phyloP scores from a whole-genome alignment of 345 rosid genomes.

The Arabis hirsuta region DNA sequence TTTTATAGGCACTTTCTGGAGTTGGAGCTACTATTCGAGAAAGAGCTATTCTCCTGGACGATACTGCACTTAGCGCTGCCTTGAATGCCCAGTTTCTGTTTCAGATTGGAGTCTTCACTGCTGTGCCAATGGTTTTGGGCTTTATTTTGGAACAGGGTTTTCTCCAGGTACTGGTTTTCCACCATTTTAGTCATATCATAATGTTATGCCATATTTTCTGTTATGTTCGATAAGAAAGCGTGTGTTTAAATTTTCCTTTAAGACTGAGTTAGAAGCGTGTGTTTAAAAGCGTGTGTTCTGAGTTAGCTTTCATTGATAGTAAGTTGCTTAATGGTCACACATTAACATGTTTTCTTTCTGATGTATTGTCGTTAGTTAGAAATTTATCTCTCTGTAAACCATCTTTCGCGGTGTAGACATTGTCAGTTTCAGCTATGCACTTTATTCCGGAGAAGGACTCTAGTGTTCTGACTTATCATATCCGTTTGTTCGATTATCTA shows the following conservation, averaged over 20 bases:
- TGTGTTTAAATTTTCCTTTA: conserved; percentile 21
- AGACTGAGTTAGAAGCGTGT: conserved; percentile 21
- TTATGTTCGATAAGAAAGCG: conserved; percentile 20
- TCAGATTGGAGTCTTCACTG: conserved; percentile 94
- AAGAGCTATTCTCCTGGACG: conserved; percentile 61
- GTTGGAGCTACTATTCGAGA: conserved; percentile 69
- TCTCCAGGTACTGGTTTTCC: conserved; percentile 40
- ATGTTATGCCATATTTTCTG: conserved; percentile 17
- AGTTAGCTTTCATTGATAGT: conserved; percentile 13
- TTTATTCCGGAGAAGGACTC: neutral
- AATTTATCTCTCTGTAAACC: neutral
- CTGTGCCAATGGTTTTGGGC: conserved; percentile 96
- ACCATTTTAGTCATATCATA: conserved; percentile 19
- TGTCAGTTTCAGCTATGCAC: neutral
- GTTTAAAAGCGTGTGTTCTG: conserved; percentile 16
- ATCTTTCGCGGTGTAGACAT: conserved; percentile 7
- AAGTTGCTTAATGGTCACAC: neutral
- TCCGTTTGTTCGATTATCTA: conserved; percentile 8
- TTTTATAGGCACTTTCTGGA: conserved; percentile 88
- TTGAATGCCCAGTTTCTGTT: conserved; percentile 92
- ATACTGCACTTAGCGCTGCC: conserved; percentile 81
- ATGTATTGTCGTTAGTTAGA: conserved; percentile 10
- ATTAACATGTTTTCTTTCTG: neutral
- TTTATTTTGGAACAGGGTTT: conserved; percentile 49
- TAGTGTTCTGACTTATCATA: neutral